Percentiles rank a stretch among this genome's conserved stretches.
Conservation (phyloP, 2,329 filamentous ascomycete species). For the Fusarium buharicum region DNA sequence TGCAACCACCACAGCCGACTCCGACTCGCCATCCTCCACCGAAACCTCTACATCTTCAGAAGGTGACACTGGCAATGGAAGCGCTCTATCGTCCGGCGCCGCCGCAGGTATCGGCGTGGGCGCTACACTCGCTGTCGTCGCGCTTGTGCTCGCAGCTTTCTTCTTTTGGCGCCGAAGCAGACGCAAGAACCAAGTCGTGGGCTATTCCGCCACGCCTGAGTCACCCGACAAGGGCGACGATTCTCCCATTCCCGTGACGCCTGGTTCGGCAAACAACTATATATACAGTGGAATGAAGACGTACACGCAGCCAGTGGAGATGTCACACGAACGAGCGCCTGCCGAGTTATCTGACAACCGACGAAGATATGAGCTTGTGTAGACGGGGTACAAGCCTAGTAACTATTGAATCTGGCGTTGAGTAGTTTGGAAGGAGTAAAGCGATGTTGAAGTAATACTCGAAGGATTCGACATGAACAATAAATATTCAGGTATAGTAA, state of each 20-base stretch:
- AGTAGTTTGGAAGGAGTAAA: no score
- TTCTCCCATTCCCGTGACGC: not conserved
- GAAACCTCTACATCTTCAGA: not conserved
- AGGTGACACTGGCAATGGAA: not conserved
- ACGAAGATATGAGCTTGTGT: constrained; percentile 16
- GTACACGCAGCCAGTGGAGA: not conserved
- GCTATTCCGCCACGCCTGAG: not conserved
- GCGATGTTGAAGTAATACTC: no score
- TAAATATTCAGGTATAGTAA: not conserved
- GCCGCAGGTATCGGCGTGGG: constrained; percentile 22
- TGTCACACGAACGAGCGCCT: constrained; percentile 5
- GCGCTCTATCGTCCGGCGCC: constrained; percentile 14
- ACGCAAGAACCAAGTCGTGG: constrained; percentile 1
- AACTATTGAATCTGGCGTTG: no score
- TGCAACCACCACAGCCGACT: not conserved
- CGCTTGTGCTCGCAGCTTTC: constrained; percentile 11
- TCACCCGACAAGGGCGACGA: not conserved
- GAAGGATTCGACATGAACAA: no score
- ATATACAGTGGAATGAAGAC: not conserved
- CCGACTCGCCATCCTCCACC: constrained; percentile 1
- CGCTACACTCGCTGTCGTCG: constrained; percentile 8
- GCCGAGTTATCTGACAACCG: not conserved
- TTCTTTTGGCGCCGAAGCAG: constrained; percentile 27
- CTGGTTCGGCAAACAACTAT: not conserved
- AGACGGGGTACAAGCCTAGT: not conserved